Conservation (phyloP, 495 filamentous ascomycete genomes). For the Aspergillus steynii region DNA sequence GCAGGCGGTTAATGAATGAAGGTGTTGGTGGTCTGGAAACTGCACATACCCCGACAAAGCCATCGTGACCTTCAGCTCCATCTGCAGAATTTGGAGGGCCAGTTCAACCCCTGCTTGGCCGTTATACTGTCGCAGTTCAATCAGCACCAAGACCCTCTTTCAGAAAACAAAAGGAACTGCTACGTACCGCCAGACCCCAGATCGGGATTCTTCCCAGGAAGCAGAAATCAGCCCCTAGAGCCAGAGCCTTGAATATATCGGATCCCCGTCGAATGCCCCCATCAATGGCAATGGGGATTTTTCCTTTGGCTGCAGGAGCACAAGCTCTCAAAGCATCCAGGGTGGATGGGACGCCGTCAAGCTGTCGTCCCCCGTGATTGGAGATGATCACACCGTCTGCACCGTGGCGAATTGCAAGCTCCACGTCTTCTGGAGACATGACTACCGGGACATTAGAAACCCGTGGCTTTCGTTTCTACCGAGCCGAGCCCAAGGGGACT, state of each 20-base stretch:
- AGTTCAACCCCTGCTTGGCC: background rate
- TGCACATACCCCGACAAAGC: too few relatives aligned
- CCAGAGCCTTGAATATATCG: constrained; percentile 92
- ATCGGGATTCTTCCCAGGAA: background rate
- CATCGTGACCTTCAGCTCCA: too few relatives aligned
- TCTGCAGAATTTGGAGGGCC: background rate
- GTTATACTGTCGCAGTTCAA: background rate
- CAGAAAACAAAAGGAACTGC: background rate
- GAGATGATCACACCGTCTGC: constrained; percentile 87
- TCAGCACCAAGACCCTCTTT: background rate
- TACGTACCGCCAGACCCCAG: background rate
- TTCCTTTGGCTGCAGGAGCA: background rate
- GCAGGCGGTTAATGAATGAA: too few relatives aligned
- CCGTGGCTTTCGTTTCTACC: too few relatives aligned
- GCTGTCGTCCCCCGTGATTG: constrained; percentile 75
- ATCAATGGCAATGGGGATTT: constrained; percentile 52
- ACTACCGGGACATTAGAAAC: too few relatives aligned
- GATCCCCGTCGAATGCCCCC: constrained; percentile 84
- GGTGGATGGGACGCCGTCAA: background rate
- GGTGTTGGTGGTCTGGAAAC: too few relatives aligned
- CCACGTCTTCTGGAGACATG: constrained; percentile 66
- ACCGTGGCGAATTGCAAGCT: constrained; percentile 71
- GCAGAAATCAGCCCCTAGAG: constrained; percentile 64
- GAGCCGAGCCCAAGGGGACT: background rate
- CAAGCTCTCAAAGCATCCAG: background rate